Evolutionary conservation across 768 basidiomycete species (phyloP).

Genomic region (Leucosporidium yakuticum): DNA sequence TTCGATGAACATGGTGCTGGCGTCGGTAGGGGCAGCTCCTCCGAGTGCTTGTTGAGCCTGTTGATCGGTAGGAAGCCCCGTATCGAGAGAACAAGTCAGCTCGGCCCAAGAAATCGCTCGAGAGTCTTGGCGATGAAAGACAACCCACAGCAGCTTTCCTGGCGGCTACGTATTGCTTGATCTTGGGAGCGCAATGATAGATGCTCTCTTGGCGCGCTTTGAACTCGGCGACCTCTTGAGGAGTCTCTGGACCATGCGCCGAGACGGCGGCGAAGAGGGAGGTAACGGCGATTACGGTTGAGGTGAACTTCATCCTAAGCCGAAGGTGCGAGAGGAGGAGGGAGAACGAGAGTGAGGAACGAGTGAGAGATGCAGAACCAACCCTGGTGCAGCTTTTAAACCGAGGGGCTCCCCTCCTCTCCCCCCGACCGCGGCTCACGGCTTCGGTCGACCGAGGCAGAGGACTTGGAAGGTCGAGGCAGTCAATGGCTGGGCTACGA

Average conservation of each 20-base stretch:
- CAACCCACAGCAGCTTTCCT: not conserved
- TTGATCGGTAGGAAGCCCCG: constrained; percentile 19
- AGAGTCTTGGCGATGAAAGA: not conserved
- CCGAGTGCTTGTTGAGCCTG: constrained; percentile 30
- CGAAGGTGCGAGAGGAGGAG: not conserved
- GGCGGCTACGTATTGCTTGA: constrained; percentile 4
- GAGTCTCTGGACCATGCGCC: constrained; percentile 12
- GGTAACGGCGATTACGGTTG: not conserved
- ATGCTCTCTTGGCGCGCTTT: constrained; percentile 29
- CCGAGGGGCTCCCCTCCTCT: too few relatives aligned
- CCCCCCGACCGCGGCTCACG: too few relatives aligned
- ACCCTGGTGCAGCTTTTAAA: too few relatives aligned
- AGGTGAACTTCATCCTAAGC: not conserved
- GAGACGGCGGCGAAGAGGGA: not conserved
- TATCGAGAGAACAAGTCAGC: constrained; percentile 3
- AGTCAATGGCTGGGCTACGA: too few relatives aligned
- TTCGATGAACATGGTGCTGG: constrained; percentile 35
- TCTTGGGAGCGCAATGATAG: constrained; percentile 39
- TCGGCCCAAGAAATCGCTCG: not conserved
- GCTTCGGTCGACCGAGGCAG: too few relatives aligned
- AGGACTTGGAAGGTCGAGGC: too few relatives aligned
- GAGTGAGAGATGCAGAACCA: too few relatives aligned
- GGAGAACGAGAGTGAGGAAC: too few relatives aligned
- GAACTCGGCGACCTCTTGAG: constrained; percentile 33
- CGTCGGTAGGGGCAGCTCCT: constrained; percentile 16